These are phyloP conservation scores for Blastomyces emzantsi DNA, from an alignment of 2,329 filamentous ascomycete genomes.

Conservation along the genomic window DNA sequence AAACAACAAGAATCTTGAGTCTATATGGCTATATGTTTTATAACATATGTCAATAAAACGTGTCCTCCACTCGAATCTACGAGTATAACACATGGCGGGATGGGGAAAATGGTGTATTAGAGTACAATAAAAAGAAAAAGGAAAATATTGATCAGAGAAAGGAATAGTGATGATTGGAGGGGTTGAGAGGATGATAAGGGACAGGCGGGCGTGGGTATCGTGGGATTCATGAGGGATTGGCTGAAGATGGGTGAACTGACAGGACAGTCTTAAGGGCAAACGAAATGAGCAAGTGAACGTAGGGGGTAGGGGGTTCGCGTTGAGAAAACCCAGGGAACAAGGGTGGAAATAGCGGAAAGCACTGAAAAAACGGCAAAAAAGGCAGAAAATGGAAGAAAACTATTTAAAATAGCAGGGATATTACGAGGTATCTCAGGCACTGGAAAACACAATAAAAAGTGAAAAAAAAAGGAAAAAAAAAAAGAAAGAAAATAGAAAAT, in stretches of 20 bases:
- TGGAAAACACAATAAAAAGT: neutral
- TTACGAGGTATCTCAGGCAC: conserved; percentile 1
- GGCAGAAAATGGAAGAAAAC: neutral
- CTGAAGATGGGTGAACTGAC: neutral
- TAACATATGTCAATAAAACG: neutral
- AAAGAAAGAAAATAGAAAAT: neutral
- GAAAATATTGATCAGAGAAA: neutral
- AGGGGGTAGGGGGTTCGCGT: too few relatives aligned
- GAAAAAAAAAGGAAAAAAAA: neutral
- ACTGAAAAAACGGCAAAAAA: conserved; percentile 6
- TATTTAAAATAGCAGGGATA: neutral
- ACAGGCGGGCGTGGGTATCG: neutral
- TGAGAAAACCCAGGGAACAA: neutral
- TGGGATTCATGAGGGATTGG: conserved; percentile 1
- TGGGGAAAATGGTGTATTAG: neutral
- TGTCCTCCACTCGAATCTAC: neutral
- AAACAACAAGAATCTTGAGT: neutral
- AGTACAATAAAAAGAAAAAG: neutral
- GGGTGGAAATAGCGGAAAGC: neutral
- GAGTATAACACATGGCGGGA: neutral
- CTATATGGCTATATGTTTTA: neutral
- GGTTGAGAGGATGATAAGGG: neutral
- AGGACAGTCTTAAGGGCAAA: neutral
- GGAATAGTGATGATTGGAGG: neutral
- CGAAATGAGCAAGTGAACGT: neutral